phyloP scores from a whole-genome alignment of 2,329 filamentous ascomycete genomes.

The Colletotrichum australisinense region DNA sequence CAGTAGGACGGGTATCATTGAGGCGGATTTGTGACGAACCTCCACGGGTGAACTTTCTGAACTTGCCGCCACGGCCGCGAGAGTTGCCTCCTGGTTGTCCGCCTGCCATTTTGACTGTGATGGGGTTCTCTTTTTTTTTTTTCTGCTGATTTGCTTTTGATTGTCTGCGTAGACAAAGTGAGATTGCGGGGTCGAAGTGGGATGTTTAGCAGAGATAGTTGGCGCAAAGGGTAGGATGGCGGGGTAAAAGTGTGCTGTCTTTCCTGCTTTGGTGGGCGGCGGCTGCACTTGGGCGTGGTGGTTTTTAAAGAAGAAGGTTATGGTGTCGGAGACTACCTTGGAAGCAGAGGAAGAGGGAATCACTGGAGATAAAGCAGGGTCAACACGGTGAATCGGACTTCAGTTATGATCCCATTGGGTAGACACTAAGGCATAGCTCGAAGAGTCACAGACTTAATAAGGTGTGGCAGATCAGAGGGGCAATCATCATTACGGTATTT shows the following conservation, averaged over 20 bases:
- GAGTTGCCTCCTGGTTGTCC: constrained; percentile 60
- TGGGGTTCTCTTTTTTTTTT: constrained; percentile 30
- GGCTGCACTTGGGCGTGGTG: constrained; percentile 16
- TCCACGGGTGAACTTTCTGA: constrained; percentile 92
- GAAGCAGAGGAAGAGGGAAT: background rate
- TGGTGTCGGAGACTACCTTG: background rate
- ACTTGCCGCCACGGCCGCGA: constrained; percentile 91
- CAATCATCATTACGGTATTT: constrained; percentile 6
- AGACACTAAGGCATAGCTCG: background rate
- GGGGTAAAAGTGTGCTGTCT: constrained; percentile 28
- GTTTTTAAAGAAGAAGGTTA: background rate
- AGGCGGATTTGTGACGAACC: constrained; percentile 65
- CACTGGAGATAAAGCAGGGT: background rate
- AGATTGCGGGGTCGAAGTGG: constrained; percentile 36
- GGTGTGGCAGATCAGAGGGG: constrained; percentile 8
- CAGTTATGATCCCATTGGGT: background rate
- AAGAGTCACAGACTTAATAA: constrained; percentile 18
- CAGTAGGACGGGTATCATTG: background rate
- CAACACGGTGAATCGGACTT: background rate
- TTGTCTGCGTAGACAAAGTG: constrained; percentile 16
- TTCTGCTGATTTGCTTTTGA: constrained; percentile 8
- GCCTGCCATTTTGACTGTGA: constrained; percentile 57
- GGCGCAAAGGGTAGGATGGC: constrained; percentile 21
- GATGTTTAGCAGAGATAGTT: constrained; percentile 23
- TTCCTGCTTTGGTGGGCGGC: constrained; percentile 12